Evolutionary conservation across 306 rosid genomes (phyloP).

Genomic region (Vachellia collinsii): DNA sequence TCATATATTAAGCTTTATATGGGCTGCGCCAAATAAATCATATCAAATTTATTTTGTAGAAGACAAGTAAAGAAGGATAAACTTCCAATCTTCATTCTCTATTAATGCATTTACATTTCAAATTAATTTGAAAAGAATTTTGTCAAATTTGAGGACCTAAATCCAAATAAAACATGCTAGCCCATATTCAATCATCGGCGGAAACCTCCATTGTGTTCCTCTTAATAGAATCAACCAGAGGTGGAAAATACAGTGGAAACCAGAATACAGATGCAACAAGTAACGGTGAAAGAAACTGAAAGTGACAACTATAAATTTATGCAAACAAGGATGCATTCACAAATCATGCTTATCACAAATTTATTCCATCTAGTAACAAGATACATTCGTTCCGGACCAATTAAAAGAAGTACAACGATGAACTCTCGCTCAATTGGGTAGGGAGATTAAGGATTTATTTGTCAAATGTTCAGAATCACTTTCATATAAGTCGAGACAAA

Average conservation of each 20-base stretch:
- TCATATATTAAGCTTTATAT: not conserved
- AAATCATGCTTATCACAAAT: not conserved
- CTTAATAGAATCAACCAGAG: not conserved
- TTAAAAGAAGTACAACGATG: not conserved
- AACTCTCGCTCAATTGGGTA: not conserved
- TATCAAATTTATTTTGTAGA: not conserved
- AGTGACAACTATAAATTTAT: too few species aligned
- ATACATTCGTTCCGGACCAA: not conserved
- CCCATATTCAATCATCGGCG: not conserved
- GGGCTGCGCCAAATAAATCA: not conserved
- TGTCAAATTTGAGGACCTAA: not conserved
- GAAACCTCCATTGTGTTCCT: not conserved
- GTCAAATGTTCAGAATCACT: too few species aligned
- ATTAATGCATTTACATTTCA: not conserved
- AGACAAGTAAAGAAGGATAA: not conserved
- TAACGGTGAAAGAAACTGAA: too few species aligned
- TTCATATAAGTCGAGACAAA: too few species aligned
- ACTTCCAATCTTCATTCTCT: not conserved
- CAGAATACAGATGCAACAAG: not conserved
- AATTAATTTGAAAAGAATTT: not conserved
- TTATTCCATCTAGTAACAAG: not conserved
- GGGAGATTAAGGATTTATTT: too few species aligned
- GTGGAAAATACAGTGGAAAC: not conserved
- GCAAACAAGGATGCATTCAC: not conserved
- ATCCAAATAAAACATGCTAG: not conserved